phyloP scores from a whole-genome alignment of 2,329 filamentous ascomycete genomes.

The Penicillium psychrosexuale region DNA sequence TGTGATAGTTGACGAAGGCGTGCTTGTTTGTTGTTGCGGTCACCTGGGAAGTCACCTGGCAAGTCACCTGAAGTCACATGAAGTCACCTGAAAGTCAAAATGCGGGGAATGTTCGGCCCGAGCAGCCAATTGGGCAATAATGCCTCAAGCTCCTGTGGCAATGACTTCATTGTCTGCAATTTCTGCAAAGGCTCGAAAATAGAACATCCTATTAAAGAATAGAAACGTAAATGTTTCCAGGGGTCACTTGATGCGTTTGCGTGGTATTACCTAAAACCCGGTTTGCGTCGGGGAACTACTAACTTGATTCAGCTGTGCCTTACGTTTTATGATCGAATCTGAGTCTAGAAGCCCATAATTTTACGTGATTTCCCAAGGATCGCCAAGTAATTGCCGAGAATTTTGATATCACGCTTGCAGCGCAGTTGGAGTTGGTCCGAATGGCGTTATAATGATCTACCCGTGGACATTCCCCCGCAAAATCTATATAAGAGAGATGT shows the following conservation, averaged over 20 bases:
- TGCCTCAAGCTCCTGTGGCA: neutral
- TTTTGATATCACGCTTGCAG: neutral
- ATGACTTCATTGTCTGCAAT: neutral
- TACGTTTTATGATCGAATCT: neutral
- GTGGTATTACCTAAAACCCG: neutral
- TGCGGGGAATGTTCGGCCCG: neutral
- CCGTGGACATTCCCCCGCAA: neutral
- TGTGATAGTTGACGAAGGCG: neutral
- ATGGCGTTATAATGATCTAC: slow-evolving; percentile 1
- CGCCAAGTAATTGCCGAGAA: neutral
- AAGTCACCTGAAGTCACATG: neutral
- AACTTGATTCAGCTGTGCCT: neutral
- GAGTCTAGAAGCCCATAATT: neutral
- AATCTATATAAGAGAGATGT: neutral
- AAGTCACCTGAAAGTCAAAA: neutral
- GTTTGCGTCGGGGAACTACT: neutral
- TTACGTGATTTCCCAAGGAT: neutral
- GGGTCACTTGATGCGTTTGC: neutral
- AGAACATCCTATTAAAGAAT: neutral
- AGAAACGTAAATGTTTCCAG: neutral
- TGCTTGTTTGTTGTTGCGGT: neutral
- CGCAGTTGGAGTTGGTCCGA: neutral
- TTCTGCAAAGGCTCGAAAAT: neutral
- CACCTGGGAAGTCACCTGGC: neutral
- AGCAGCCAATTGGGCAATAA: neutral